Conservation (phyloP, 2,329 filamentous ascomycete genomes). For the Neonectria punicea region DNA sequence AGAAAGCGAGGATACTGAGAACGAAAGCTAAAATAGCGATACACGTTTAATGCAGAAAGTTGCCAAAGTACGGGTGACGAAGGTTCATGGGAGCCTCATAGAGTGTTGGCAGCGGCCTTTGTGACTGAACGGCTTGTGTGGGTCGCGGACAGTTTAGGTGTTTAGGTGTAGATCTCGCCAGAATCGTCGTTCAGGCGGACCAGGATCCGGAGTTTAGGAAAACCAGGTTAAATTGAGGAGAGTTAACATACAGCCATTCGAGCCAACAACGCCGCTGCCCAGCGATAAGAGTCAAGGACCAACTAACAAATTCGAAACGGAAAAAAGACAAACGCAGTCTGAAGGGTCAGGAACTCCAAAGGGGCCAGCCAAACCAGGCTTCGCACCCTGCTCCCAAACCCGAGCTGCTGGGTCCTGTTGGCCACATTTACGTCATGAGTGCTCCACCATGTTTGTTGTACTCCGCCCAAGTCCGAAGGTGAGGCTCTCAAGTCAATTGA, state of each 20-base stretch:
- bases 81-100: too few relatives aligned
- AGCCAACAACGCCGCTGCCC: constrained; percentile 35
- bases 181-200: background rate
- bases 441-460: constrained; percentile 41
- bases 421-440: constrained; percentile 34
- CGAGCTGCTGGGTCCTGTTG: constrained; percentile 27
- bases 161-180: background rate
- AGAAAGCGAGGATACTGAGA: too few relatives aligned
- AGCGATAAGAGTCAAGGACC: constrained; percentile 23
- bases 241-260: constrained; percentile 35
- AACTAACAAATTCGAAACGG: constrained; percentile 14
- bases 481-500: constrained; percentile 41
- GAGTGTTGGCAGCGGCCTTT: too few relatives aligned
- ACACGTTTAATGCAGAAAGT: too few relatives aligned
- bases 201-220: background rate
- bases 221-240: constrained; percentile 37
- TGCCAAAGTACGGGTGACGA: too few relatives aligned
- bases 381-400: constrained; percentile 31
- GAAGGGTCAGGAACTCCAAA: constrained; percentile 22
- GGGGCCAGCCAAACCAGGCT: constrained; percentile 30
- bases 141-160: background rate
- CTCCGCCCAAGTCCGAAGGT: constrained; percentile 41
- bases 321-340: constrained; percentile 24
- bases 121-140: too few relatives aligned
- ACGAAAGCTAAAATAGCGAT: too few relatives aligned